phyloP scores from a whole-genome alignment of 2,329 filamentous ascomycete species.

The Cercospora nicotianae region DNA sequence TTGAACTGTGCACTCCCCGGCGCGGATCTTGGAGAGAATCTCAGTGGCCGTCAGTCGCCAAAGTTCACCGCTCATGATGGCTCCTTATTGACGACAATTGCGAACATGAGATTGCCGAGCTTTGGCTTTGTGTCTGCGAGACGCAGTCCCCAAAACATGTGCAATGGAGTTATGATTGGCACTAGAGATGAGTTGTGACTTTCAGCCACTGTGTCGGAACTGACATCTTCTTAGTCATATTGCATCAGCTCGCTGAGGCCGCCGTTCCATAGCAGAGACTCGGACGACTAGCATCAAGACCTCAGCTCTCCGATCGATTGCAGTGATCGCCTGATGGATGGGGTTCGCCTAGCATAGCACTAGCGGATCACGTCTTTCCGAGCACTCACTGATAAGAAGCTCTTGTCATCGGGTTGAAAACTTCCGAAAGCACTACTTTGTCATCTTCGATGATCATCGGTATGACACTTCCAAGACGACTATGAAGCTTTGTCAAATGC shows the following conservation, averaged over 20 bases:
- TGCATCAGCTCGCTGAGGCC: background rate
- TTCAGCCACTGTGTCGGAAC: too few relatives aligned
- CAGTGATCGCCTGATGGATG: background rate
- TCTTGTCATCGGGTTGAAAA: background rate
- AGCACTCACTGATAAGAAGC: background rate
- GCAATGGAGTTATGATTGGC: background rate
- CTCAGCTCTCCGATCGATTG: background rate
- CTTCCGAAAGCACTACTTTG: background rate
- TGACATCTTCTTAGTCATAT: background rate
- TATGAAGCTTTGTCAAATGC: background rate
- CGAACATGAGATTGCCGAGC: too few relatives aligned
- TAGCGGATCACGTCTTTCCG: background rate
- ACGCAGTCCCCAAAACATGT: too few relatives aligned
- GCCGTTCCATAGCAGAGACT: background rate
- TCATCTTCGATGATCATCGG: background rate
- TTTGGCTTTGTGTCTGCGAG: too few relatives aligned
- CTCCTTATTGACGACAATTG: background rate
- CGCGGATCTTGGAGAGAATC: slow-evolving; percentile 42
- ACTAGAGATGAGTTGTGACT: background rate
- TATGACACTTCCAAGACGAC: background rate
- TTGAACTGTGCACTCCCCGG: slow-evolving; percentile 50
- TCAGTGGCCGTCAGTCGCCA: slow-evolving; percentile 47
- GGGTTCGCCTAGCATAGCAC: background rate
- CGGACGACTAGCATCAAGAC: background rate
- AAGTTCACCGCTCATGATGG: slow-evolving; percentile 15